Conservation (phyloP, 1,139 yeast species). For the Candida frijolesensis region DNA sequence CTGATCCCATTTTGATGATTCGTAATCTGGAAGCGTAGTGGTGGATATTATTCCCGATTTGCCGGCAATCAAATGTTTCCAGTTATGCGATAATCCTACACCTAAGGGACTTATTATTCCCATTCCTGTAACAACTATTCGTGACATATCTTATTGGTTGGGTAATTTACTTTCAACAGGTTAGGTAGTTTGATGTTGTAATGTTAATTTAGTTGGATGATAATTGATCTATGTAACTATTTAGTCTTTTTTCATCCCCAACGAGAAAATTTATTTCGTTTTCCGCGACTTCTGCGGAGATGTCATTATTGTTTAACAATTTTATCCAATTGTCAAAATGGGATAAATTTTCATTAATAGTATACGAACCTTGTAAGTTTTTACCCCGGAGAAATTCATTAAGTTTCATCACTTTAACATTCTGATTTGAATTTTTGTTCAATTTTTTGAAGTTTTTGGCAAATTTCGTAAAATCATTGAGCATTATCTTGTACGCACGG, state of each 20-base stretch:
- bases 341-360: slow-evolving; percentile 6
- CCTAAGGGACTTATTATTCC: slow-evolving; percentile 90
- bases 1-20: slow-evolving; percentile 45
- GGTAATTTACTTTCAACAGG: too few species aligned
- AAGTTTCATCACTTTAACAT: slow-evolving; percentile 32
- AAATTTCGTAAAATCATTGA: slow-evolving; percentile 27
- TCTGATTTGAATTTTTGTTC: slow-evolving; percentile 13
- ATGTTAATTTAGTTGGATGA: background rate
- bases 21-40: slow-evolving; percentile 46
- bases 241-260: slow-evolving; percentile 44
- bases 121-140: slow-evolving; percentile 87
- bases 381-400: slow-evolving; percentile 15
- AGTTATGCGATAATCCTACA: slow-evolving; percentile 56
- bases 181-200: background rate
- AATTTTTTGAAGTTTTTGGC: slow-evolving; percentile 29
- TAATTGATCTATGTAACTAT: slow-evolving; percentile 24
- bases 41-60: slow-evolving; percentile 64
- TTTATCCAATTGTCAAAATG: slow-evolving; percentile 35
- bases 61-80: slow-evolving; percentile 54
- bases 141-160: slow-evolving; percentile 15
- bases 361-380: background rate
- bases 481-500: slow-evolving; percentile 26
- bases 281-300: slow-evolving; percentile 29
- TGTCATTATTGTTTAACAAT: slow-evolving; percentile 22
- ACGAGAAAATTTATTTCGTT: slow-evolving; percentile 40